phyloP scores from a whole-genome alignment of 768 basidiomycete genomes.

The Tricholoma furcatifolium region DNA sequence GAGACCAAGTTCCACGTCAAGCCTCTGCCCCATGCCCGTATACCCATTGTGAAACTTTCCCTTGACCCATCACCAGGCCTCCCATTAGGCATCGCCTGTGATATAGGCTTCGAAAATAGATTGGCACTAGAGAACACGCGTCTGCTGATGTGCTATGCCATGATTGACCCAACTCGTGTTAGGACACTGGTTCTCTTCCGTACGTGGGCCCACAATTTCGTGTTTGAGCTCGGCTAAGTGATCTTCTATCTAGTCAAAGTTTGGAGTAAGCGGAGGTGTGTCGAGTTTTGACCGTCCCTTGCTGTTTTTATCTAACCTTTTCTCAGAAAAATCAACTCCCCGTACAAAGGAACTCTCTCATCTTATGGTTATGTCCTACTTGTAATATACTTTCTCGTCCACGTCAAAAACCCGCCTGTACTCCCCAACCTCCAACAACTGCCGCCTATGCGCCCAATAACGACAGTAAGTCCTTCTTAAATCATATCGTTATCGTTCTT shows the following conservation, averaged over 20 bases:
- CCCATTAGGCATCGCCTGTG: slow-evolving; percentile 90
- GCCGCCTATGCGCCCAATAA: slow-evolving; percentile 85
- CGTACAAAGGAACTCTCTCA: slow-evolving; percentile 94
- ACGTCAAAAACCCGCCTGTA: slow-evolving; percentile 96
- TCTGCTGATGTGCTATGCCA: slow-evolving; percentile 94
- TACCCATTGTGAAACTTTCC: slow-evolving; percentile 97
- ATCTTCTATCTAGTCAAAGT: slow-evolving; percentile 76
- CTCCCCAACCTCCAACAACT: slow-evolving; percentile 95
- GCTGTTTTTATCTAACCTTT: slow-evolving; percentile 5
- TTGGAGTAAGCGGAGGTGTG: slow-evolving; percentile 92
- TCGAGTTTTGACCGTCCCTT: background rate
- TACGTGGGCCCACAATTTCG: slow-evolving; percentile 45
- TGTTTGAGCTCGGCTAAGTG: slow-evolving; percentile 12
- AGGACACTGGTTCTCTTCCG: slow-evolving; percentile 94
- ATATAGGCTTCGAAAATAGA: slow-evolving; percentile 98
- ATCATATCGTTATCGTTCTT: slow-evolving; percentile 6
- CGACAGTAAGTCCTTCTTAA: slow-evolving; percentile 47
- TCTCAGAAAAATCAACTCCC: slow-evolving; percentile 93
- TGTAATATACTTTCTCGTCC: slow-evolving; percentile 96
- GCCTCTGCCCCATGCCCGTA: slow-evolving; percentile 92
- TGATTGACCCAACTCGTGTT: slow-evolving; percentile 92
- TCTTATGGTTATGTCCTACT: slow-evolving; percentile 98
- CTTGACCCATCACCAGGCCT: slow-evolving; percentile 82
- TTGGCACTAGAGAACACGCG: slow-evolving; percentile 97
- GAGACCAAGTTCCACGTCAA: slow-evolving; percentile 98